Evolutionary conservation across 169 alveolate genomes (phyloP).

Genomic region (Perkinsus chesapeaki): DNA sequence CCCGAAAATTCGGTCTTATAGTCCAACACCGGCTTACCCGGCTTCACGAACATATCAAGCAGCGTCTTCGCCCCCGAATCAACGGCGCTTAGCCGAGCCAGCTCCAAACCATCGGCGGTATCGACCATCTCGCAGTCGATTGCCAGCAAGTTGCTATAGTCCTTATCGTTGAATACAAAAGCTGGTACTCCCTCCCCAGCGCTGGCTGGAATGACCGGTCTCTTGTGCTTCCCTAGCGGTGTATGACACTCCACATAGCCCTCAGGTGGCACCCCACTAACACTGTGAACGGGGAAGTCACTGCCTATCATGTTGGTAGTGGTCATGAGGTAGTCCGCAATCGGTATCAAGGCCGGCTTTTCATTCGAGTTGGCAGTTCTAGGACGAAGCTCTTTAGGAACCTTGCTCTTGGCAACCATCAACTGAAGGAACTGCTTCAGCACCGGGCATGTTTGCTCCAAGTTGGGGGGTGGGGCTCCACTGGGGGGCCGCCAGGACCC

Average conservation of each 20-base stretch:
- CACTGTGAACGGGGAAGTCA: neutral
- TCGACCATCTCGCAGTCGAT: slow-evolving; percentile 49
- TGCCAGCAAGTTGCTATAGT: slow-evolving; percentile 12
- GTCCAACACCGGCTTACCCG: slow-evolving; percentile 22
- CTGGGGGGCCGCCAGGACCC: neutral
- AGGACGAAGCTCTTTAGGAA: neutral
- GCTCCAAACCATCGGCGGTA: slow-evolving; percentile 26
- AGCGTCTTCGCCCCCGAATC: slow-evolving; percentile 12
- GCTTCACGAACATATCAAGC: slow-evolving; percentile 30
- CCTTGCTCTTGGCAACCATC: neutral
- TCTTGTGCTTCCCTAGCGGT: neutral
- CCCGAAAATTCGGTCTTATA: slow-evolving; percentile 39
- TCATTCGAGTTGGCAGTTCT: neutral
- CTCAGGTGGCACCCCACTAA: neutral
- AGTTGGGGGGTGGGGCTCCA: neutral
- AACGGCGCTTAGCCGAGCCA: slow-evolving; percentile 38
- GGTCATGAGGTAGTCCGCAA: neutral
- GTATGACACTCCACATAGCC: neutral
- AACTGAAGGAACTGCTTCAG: neutral
- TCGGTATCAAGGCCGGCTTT: neutral
- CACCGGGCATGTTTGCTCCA: neutral
- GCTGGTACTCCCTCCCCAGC: neutral
- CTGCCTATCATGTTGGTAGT: neutral
- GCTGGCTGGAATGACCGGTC: neutral
- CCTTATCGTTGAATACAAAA: neutral